A percentile compares a stretch with the other conserved stretches of the same genome.
Conservation (phyloP, 495 filamentous ascomycete species). For the Parathielavia hyrcaniae region DNA sequence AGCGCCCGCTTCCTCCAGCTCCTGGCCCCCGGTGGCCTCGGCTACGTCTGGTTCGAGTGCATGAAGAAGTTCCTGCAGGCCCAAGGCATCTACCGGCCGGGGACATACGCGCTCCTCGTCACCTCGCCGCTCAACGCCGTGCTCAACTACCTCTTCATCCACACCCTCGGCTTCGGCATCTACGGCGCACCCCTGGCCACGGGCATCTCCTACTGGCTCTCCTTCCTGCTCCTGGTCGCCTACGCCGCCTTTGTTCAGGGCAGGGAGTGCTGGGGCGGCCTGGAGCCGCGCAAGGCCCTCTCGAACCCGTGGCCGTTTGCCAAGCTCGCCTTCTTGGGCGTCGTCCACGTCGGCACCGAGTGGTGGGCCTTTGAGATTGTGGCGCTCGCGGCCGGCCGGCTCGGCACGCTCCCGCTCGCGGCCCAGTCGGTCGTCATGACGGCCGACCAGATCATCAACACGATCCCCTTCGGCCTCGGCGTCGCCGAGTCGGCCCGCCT, state of each 20-base stretch:
- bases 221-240: conserved; percentile 68
- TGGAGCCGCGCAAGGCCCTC: conserved; percentile 54
- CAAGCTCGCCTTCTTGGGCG: conserved; percentile 66
- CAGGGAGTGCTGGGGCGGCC: conserved; percentile 78
- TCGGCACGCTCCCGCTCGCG: conserved; percentile 78
- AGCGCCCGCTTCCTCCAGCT: conserved; percentile 69
- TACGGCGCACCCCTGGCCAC: conserved; percentile 80
- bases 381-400: conserved; percentile 75
- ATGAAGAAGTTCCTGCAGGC: conserved; percentile 93
- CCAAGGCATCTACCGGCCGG: conserved; percentile 86
- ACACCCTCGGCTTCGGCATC: conserved; percentile 62
- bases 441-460: conserved; percentile 86
- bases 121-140: conserved; percentile 72
- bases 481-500: conserved; percentile 76
- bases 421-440: conserved; percentile 95
- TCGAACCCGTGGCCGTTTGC: conserved; percentile 66
- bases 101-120: conserved; percentile 79
- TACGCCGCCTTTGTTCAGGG: conserved; percentile 71
- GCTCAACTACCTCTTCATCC: conserved; percentile 76
- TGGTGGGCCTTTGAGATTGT: conserved; percentile 98
- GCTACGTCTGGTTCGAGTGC: conserved; percentile 86
- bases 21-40: conserved; percentile 77
- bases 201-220: conserved; percentile 79
- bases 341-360: conserved; percentile 88
- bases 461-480: conserved; percentile 84